These are phyloP conservation scores for Geoglossum cookeanum DNA, from an alignment of 2,329 filamentous ascomycete genomes.

Conservation along the genomic window DNA sequence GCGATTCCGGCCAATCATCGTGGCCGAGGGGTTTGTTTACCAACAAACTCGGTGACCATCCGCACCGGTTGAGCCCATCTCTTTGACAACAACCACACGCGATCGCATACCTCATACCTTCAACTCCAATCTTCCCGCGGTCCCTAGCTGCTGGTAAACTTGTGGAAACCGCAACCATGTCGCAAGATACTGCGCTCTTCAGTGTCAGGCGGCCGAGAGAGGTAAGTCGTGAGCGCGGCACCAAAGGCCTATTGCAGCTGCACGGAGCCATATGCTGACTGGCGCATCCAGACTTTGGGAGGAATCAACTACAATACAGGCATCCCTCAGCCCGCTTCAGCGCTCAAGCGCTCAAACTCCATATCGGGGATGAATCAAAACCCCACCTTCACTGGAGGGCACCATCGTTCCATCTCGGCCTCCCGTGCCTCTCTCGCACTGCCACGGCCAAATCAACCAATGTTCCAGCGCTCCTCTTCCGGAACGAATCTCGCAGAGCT, in stretches of 20 bases:
- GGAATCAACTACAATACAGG: conserved; percentile 65
- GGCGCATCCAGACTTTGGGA: conserved; percentile 51
- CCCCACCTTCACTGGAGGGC: conserved; percentile 45
- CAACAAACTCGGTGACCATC: conserved; percentile 1
- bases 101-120: not conserved
- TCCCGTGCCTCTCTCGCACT: conserved; percentile 73
- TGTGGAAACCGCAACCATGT: conserved; percentile 37
- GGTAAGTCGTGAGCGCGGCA: conserved; percentile 31
- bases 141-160: not conserved
- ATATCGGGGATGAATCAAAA: conserved; percentile 42
- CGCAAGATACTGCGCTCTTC: conserved; percentile 73
- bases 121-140: not conserved
- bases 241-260: not conserved
- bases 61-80: too few relatives aligned
- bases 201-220: conserved; percentile 84
- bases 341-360: conserved; percentile 82
- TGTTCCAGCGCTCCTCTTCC: conserved; percentile 71
- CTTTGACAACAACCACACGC: not conserved
- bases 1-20: not conserved
- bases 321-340: conserved; percentile 79
- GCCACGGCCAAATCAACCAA: conserved; percentile 63
- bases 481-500: conserved; percentile 62
- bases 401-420: conserved; percentile 66
- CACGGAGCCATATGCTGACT: not conserved
- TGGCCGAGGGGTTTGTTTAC: conserved; percentile 1